Conservation (phyloP, 768 basidiomycete genomes). For the Kockovaella imperatae region DNA sequence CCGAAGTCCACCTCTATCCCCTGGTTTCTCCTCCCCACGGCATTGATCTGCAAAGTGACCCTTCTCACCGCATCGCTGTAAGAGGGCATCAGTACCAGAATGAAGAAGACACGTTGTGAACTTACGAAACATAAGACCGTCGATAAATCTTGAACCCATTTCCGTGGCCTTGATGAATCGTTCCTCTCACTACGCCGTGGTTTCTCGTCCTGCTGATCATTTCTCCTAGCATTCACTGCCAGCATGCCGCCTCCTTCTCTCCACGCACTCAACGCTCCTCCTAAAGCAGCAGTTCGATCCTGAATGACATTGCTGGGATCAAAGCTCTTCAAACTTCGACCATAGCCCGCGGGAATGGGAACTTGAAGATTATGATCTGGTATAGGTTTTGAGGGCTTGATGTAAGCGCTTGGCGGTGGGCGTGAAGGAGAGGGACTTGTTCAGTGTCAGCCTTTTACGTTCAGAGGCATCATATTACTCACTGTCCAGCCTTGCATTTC, state of each 20-base stretch:
- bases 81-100: background rate
- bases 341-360: conserved; percentile 68
- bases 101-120: conserved; percentile 13
- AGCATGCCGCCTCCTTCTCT: conserved; percentile 34
- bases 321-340: conserved; percentile 51
- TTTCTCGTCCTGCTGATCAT: conserved; percentile 14
- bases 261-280: conserved; percentile 30
- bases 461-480: conserved; percentile 49
- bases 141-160: conserved; percentile 39
- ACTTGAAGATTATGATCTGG: conserved; percentile 70
- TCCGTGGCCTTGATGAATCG: conserved; percentile 18
- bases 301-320: conserved; percentile 35
- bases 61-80: conserved; percentile 69
- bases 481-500: conserved; percentile 85
- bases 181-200: too few species aligned
- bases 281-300: conserved; percentile 33
- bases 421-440: conserved; percentile 67
- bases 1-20: conserved; percentile 69
- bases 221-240: conserved; percentile 22
- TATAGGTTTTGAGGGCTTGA: conserved; percentile 65
- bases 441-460: conserved; percentile 2
- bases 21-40: conserved; percentile 80
- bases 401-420: conserved; percentile 65
- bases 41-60: conserved; percentile 96
- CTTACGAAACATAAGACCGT: conserved; percentile 44